Conservation (phyloP, 345 rosid genomes). For the Laguncularia racemosa region DNA sequence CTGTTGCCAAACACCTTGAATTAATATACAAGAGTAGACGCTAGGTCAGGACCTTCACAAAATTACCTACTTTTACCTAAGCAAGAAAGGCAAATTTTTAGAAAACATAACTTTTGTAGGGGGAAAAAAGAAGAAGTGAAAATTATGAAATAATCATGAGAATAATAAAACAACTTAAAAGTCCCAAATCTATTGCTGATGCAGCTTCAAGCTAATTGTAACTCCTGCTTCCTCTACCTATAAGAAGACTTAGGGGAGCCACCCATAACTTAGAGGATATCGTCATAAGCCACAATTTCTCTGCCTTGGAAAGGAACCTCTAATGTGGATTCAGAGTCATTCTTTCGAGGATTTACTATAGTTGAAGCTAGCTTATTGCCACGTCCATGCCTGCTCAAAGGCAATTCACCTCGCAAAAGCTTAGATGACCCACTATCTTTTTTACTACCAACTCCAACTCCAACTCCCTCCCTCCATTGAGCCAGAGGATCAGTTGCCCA, state of each 20-base stretch:
- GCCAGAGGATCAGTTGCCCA: conserved; percentile 80
- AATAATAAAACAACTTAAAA: background rate
- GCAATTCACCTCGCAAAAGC: conserved; percentile 60
- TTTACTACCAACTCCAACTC: conserved; percentile 23
- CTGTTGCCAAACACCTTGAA: background rate
- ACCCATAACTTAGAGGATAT: conserved; percentile 35
- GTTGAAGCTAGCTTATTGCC: conserved; percentile 69
- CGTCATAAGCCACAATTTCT: conserved; percentile 70
- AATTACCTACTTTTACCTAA: background rate
- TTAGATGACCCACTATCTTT: conserved; percentile 28
- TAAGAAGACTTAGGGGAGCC: background rate
- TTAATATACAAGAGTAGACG: conserved; percentile 1
- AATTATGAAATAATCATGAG: background rate
- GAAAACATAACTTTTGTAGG: too few species aligned
- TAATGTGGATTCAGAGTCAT: conserved; percentile 10
- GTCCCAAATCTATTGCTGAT: background rate
- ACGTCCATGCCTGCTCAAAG: conserved; percentile 70
- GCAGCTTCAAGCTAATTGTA: too few species aligned
- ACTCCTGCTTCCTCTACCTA: too few species aligned
- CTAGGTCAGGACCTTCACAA: background rate
- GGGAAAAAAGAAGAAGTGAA: background rate
- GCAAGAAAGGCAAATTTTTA: conserved; percentile 1
- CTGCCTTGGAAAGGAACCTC: conserved; percentile 48
- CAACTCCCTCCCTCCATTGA: conserved; percentile 67
- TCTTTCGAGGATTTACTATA: conserved; percentile 46